phyloP scores from a whole-genome alignment of 1,139 yeast genomes.

The Yamadazyma buinensis region DNA sequence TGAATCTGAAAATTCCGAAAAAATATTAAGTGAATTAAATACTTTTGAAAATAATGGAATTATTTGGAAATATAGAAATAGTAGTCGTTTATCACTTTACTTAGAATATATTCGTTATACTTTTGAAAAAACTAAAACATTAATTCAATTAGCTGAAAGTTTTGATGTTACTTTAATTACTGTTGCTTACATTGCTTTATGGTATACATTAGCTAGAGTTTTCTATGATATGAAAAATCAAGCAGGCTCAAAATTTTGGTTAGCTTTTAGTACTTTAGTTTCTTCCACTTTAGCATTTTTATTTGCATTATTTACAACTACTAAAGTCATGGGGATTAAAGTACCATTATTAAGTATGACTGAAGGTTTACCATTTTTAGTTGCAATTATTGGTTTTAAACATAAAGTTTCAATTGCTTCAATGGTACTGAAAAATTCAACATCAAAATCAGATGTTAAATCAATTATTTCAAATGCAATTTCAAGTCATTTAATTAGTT shows the following conservation, averaged over 20 bases:
- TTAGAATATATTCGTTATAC: constrained; percentile 53
- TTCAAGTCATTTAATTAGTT: constrained; percentile 60
- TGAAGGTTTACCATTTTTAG: constrained; percentile 93
- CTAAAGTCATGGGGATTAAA: constrained; percentile 46
- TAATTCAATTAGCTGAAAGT: constrained; percentile 75
- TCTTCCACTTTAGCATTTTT: constrained; percentile 85
- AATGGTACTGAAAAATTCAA: constrained; percentile 47
- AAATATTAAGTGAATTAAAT: constrained; percentile 29
- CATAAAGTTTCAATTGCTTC: constrained; percentile 78
- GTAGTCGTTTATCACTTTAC: constrained; percentile 62
- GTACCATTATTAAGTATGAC: constrained; percentile 75
- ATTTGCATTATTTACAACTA: constrained; percentile 71
- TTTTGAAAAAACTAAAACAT: constrained; percentile 43
- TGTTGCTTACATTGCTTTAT: constrained; percentile 85
- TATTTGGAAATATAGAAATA: constrained; percentile 64
- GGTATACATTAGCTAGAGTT: constrained; percentile 75
- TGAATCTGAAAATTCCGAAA: constrained; percentile 32
- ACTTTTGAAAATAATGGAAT: constrained; percentile 35
- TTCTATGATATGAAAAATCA: constrained; percentile 70
- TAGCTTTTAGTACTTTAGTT: constrained; percentile 76
- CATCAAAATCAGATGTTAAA: constrained; percentile 37
- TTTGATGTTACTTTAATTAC: constrained; percentile 81
- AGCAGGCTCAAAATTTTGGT: constrained; percentile 86
- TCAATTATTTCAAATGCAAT: constrained; percentile 57
- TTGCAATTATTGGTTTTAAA: constrained; percentile 90